phyloP scores from a whole-genome alignment of 2,329 filamentous ascomycete species.

The Aphanocladium album region DNA sequence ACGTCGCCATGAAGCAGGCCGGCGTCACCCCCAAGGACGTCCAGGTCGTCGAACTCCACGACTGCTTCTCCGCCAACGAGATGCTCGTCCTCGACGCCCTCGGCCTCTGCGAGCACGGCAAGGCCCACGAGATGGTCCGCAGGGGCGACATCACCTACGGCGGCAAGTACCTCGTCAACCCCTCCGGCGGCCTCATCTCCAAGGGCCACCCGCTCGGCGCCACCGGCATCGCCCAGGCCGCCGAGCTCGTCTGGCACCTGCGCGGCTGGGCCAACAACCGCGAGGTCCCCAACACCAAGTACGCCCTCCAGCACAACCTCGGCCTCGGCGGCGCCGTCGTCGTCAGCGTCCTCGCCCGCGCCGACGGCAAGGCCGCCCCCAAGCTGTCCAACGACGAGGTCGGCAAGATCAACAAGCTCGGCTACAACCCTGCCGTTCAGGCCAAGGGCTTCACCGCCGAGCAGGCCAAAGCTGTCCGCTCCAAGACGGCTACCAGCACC shows the following conservation, averaged over 20 bases:
- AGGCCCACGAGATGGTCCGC: constrained; percentile 87
- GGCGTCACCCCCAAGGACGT: constrained; percentile 63
- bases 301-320: constrained; percentile 86
- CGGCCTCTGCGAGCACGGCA: constrained; percentile 70
- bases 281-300: constrained; percentile 59
- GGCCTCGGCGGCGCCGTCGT: constrained; percentile 88
- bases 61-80: constrained; percentile 95
- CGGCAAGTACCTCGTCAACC: constrained; percentile 78
- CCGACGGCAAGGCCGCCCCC: constrained; percentile 64
- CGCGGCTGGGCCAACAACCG: constrained; percentile 95
- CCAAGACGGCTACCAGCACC: constrained; percentile 56
- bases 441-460: constrained; percentile 81
- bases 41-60: constrained; percentile 86
- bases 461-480: constrained; percentile 68
- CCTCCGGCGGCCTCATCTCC: constrained; percentile 88
- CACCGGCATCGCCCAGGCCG: constrained; percentile 91
- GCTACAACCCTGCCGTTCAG: constrained; percentile 88
- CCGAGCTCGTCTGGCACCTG: constrained; percentile 92
- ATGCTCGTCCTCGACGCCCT: constrained; percentile 86
- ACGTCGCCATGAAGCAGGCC: constrained; percentile 68
- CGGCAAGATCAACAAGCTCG: constrained; percentile 62
- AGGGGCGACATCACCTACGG: constrained; percentile 89
- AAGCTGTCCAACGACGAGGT: constrained; percentile 59
- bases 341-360: constrained; percentile 80
- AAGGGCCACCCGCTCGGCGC: constrained; percentile 95